Percentiles rank a stretch among this genome's conserved stretches.
phyloP scores from a whole-genome alignment of 805 yeast genomes.

The Pichia phayaonensis region DNA sequence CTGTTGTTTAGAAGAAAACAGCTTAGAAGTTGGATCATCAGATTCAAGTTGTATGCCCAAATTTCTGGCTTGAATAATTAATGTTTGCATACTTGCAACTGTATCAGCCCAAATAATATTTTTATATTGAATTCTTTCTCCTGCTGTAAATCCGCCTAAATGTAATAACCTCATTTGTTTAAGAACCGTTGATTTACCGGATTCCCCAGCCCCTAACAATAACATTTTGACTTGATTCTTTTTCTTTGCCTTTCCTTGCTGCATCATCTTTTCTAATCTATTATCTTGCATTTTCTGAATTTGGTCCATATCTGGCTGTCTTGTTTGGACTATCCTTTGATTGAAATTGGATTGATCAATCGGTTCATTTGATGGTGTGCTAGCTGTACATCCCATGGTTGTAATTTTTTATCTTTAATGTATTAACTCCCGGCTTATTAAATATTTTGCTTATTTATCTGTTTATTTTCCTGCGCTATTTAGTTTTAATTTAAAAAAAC shows the following conservation, averaged over 20 bases:
- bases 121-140: conserved; percentile 71
- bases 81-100: conserved; percentile 70
- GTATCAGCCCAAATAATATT: conserved; percentile 93
- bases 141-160: conserved; percentile 73
- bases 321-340: not conserved
- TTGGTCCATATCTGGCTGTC: conserved; percentile 14
- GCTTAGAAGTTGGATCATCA: conserved; percentile 44
- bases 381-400: conserved; percentile 61
- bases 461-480: too few species aligned
- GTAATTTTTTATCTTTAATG: not conserved
- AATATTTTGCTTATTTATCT: not conserved
- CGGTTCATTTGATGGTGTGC: conserved; percentile 29
- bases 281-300: conserved; percentile 28
- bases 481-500: too few species aligned
- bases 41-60: conserved; percentile 58
- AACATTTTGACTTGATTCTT: conserved; percentile 61
- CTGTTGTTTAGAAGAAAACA: conserved; percentile 40
- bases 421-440: not conserved
- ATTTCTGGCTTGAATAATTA: conserved; percentile 69
- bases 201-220: conserved; percentile 89
- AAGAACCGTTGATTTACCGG: conserved; percentile 88
- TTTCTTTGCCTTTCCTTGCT: conserved; percentile 42
- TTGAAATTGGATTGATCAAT: not conserved
- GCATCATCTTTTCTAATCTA: conserved; percentile 49
- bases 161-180: conserved; percentile 84